Evolutionary conservation across 495 filamentous ascomycete species (phyloP).

Genomic region (Talaromyces borbonicus): DNA sequence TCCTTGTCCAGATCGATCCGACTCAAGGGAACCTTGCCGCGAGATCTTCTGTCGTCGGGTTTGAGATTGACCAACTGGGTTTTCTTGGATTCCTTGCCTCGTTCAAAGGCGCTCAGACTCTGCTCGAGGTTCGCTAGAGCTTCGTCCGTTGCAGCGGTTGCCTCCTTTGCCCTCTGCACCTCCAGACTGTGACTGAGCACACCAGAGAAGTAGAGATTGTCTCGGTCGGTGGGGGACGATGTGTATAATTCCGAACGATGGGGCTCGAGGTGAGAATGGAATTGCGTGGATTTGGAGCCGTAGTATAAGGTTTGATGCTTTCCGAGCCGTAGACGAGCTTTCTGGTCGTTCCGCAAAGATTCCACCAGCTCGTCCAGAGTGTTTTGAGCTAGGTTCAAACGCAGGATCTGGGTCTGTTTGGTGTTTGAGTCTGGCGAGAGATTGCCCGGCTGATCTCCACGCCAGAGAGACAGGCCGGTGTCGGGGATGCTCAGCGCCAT

Average conservation of each 20-base stretch:
- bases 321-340: constrained; percentile 39
- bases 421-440: constrained; percentile 14
- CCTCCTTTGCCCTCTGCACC: constrained; percentile 45
- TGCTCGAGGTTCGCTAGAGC: constrained; percentile 49
- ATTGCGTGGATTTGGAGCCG: constrained; percentile 40
- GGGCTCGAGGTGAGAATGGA: constrained; percentile 37
- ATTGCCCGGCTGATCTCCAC: constrained; percentile 23
- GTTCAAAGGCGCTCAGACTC: constrained; percentile 35
- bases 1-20: constrained; percentile 37
- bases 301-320: constrained; percentile 42
- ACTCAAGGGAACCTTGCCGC: constrained; percentile 21
- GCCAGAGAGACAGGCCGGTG: constrained; percentile 37
- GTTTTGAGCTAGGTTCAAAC: constrained; percentile 52
- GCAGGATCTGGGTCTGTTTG: constrained; percentile 46
- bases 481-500: constrained; percentile 41
- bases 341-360: constrained; percentile 51
- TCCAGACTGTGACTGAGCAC: constrained; percentile 47
- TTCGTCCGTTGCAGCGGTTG: constrained; percentile 40
- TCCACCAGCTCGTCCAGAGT: constrained; percentile 63
- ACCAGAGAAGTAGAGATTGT: constrained; percentile 42
- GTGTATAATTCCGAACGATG: constrained; percentile 45
- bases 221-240: constrained; percentile 24
- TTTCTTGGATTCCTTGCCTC: constrained; percentile 45
- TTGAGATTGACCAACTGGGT: constrained; percentile 33
- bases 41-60: constrained; percentile 20